These are phyloP conservation scores for Heterobasidion annosum DNA, from an alignment of 1,284 basidiomycete genomes.

Conservation along the genomic window DNA sequence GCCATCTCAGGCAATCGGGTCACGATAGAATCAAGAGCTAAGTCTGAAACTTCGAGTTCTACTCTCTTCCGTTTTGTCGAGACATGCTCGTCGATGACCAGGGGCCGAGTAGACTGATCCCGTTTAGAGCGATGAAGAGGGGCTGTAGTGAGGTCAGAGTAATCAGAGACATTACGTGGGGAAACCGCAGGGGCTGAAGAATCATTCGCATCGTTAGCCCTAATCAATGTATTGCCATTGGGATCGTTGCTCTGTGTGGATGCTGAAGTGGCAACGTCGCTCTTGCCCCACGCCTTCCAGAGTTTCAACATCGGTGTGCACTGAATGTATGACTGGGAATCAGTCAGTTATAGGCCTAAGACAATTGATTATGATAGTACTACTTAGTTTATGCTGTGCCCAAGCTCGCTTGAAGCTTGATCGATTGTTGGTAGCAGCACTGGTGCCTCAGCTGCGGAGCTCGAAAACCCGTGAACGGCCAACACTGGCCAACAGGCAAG, in stretches of 20 bases:
- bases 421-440: too few species aligned
- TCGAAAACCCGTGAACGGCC: too few species aligned
- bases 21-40: background rate
- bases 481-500: too few species aligned
- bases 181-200: slow-evolving; percentile 20
- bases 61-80: background rate
- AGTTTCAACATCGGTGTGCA: slow-evolving; percentile 35
- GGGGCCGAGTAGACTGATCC: background rate
- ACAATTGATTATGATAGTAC: too few species aligned
- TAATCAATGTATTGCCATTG: slow-evolving; percentile 19
- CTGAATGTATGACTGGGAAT: too few species aligned
- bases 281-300: slow-evolving; percentile 42
- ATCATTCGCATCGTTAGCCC: slow-evolving; percentile 20
- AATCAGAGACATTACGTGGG: slow-evolving; percentile 15
- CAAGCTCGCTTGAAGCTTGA: too few species aligned
- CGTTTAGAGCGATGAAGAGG: background rate
- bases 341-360: too few species aligned
- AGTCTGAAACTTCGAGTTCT: background rate
- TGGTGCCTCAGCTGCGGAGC: too few species aligned
- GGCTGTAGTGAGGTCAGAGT: slow-evolving; percentile 14
- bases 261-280: slow-evolving; percentile 11
- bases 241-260: slow-evolving; percentile 17
- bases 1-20: background rate
- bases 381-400: too few species aligned
- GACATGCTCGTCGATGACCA: background rate